These are phyloP conservation scores for Mesembryanthemum crystallinum DNA, from an alignment of 148 eudicot genomes.

Conservation along the genomic window DNA sequence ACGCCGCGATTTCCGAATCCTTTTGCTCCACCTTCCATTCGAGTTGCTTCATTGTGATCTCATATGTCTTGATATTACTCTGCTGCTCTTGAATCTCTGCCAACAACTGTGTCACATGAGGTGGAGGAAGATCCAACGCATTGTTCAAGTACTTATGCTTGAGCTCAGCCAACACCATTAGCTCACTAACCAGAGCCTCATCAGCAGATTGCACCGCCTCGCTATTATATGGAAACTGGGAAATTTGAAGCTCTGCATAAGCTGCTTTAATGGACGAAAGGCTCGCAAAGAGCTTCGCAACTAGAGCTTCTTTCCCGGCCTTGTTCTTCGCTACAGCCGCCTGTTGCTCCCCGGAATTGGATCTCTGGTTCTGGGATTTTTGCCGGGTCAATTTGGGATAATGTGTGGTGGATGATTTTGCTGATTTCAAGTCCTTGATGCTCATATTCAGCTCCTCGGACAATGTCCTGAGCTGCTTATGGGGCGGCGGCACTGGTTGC, in stretches of 20 bases:
- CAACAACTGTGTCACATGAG: conserved; percentile 62
- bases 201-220: conserved; percentile 65
- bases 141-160: conserved; percentile 50
- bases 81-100: conserved; percentile 94
- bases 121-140: conserved; percentile 61
- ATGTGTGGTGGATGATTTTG: too few species aligned
- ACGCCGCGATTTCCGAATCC: conserved; percentile 25
- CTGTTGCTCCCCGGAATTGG: conserved; percentile 19
- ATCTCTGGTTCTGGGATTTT: conserved; percentile 30
- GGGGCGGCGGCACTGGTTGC: not conserved
- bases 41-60: conserved; percentile 76
- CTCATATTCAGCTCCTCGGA: conserved; percentile 35
- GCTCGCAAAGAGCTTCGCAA: conserved; percentile 77
- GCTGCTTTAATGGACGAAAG: conserved; percentile 70
- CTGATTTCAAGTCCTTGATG: conserved; percentile 23
- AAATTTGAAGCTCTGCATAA: conserved; percentile 85
- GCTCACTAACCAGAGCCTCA: conserved; percentile 54
- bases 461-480: conserved; percentile 27
- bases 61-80: conserved; percentile 71
- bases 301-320: conserved; percentile 59
- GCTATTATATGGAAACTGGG: conserved; percentile 68
- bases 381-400: conserved; percentile 21
- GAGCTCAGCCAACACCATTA: conserved; percentile 56
- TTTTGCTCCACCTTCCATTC: conserved; percentile 45
- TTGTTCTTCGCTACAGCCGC: conserved; percentile 17